These are phyloP conservation scores for Nemania sp. DNA, from an alignment of 2,329 filamentous ascomycete species.

Conservation along the genomic window DNA sequence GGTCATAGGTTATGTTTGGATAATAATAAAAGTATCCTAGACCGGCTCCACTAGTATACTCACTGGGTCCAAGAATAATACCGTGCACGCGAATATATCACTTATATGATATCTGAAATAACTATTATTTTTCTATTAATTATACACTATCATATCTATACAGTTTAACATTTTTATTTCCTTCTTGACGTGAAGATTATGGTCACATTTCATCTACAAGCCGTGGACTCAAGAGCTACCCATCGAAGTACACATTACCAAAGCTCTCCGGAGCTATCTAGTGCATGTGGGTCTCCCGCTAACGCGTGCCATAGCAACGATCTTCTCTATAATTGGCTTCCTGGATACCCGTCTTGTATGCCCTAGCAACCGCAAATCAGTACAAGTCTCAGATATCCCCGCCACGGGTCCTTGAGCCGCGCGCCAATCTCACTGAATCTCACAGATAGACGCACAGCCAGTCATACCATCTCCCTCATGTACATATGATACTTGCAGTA, in stretches of 20 bases:
- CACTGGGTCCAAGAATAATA: neutral
- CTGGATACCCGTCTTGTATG: neutral
- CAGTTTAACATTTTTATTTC: neutral
- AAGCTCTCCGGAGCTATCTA: neutral
- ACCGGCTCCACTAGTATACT: neutral
- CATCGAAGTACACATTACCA: neutral
- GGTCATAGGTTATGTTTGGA: constrained; percentile 28
- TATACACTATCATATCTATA: neutral
- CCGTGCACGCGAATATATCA: neutral
- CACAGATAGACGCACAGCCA: neutral
- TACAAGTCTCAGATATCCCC: neutral
- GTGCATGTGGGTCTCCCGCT: constrained; percentile 17
- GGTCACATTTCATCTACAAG: neutral
- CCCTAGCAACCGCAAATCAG: constrained; percentile 17
- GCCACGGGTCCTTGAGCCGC: constrained; percentile 14
- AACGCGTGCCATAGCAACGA: constrained; percentile 36
- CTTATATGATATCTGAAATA: neutral
- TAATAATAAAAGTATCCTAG: neutral
- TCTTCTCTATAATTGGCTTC: constrained; percentile 18
- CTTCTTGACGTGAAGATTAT: neutral
- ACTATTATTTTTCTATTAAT: neutral
- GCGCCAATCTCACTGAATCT: constrained; percentile 18
- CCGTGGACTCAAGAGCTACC: neutral
- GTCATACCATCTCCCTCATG: neutral
- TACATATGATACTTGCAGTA: neutral